These are phyloP conservation scores for Cryphonectria naterciae DNA, from an alignment of 2,329 filamentous ascomycete genomes.

Conservation along the genomic window DNA sequence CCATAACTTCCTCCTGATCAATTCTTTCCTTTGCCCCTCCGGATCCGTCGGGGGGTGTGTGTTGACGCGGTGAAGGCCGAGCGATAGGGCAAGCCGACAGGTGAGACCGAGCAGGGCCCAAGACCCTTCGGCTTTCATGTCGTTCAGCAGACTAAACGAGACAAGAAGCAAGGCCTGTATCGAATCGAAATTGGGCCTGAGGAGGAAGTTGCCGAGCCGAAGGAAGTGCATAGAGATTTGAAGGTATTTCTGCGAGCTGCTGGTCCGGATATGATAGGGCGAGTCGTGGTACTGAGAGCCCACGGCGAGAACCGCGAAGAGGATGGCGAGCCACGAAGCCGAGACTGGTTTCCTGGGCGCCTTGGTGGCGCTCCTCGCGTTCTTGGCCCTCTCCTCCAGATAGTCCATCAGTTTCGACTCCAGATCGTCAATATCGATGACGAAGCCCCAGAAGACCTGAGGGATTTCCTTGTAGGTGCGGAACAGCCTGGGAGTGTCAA, in stretches of 20 bases:
- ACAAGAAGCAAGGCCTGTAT: conserved; percentile 67
- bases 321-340: conserved; percentile 67
- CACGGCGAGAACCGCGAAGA: conserved; percentile 68
- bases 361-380: conserved; percentile 47
- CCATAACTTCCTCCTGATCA: conserved; percentile 61
- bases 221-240: conserved; percentile 69
- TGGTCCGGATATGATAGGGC: conserved; percentile 63
- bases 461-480: conserved; percentile 69
- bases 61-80: conserved; percentile 60
- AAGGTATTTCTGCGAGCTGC: conserved; percentile 63
- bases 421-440: conserved; percentile 68
- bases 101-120: conserved; percentile 69
- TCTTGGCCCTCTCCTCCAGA: conserved; percentile 65
- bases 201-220: conserved; percentile 64
- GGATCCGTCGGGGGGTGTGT: conserved; percentile 49
- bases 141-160: conserved; percentile 66
- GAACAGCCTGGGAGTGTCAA: conserved; percentile 53
- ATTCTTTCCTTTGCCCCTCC: conserved; percentile 55
- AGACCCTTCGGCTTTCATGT: conserved; percentile 71
- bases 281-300: conserved; percentile 70
- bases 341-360: conserved; percentile 55
- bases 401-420: conserved; percentile 68
- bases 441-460: conserved; percentile 70
- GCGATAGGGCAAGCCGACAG: conserved; percentile 66
- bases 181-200: conserved; percentile 67